Base-by-base conservation (phyloP, 2,329 filamentous ascomycete species). In the Cladorrhinum sp. region DNA sequence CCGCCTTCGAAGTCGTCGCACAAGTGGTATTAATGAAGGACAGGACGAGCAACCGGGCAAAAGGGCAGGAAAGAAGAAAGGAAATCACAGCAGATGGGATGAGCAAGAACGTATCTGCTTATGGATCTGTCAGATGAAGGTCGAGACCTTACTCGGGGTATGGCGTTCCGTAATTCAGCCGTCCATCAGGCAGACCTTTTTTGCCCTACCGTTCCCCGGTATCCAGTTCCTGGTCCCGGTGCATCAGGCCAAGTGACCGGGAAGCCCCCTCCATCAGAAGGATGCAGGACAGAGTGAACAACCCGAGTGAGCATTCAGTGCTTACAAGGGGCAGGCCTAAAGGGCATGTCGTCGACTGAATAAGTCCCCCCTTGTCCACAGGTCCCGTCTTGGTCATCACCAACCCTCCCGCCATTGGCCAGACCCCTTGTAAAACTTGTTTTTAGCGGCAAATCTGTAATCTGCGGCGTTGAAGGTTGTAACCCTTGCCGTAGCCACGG, bases 401-500 rank as follows among this genome's bases (percentile, higher is more conserved):
- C 22, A 24, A 18, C 50, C 36, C 12, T 18, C 2, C 12, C 32
- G 3, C 41, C 20, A 55, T 41, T 55, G 29, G 29, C 20, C 25
- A 23, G 32, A 36, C 18, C 52, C 32, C 50, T 16, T 53, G 50
- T 32, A 53, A 38, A 12, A 32, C 50, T 22, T 13, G 10, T 22
- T 53, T 53, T 53, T 52, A 52, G 27, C 24, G 18, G 2, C 29
- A n/a, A 20, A 36, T 45, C 29, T n/a, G 16, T 41, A 55, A 55
- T 41, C 52, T 45, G 27, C 29, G 27, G 51, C 51, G 10, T n/a
- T 16, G 10, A 41, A 32, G 36, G 36, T n/a, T 36, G 29, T 45
- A 20, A 38, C 52, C 52, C 52, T 18, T 55, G 52, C 52, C 32
- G 52, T 32, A 55, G 52, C 52, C 32, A 36, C 32, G 3, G 32